Conservation (phyloP, 345 rosid species). For the Euphorbia pulcherrima region DNA sequence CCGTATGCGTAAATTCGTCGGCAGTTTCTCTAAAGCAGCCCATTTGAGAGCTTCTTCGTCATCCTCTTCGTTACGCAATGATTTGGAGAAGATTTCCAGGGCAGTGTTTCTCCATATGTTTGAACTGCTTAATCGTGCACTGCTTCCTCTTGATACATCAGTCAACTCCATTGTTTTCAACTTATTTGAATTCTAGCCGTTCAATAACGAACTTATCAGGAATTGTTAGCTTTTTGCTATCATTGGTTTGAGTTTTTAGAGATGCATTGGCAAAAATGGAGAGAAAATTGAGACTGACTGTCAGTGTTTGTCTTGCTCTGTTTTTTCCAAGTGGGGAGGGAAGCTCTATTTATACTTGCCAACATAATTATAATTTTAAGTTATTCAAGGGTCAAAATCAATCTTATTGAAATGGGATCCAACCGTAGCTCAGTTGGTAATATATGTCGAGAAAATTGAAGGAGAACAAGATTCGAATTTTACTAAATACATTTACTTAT, state of each 20-base stretch:
- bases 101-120: conserved; percentile 44
- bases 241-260: not conserved
- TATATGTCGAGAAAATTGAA: no score
- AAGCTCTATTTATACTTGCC: not conserved
- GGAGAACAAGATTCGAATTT: no score
- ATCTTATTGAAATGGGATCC: no score
- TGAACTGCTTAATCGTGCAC: conserved; percentile 45
- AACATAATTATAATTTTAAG: no score
- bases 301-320: not conserved
- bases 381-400: no score
- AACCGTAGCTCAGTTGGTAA: no score
- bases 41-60: conserved; percentile 80
- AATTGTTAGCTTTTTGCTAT: not conserved
- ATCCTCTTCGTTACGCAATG: conserved; percentile 31
- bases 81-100: conserved; percentile 39
- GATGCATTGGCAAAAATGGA: no score
- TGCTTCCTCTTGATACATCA: conserved; percentile 23
- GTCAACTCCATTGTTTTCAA: conserved; percentile 31
- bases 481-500: no score
- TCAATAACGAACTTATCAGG: no score
- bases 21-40: conserved; percentile 91
- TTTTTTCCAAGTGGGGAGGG: not conserved
- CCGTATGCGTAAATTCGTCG: conserved; percentile 57
- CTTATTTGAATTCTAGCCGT: no score
- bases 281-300: no score